A percentile compares a stretch with the other conserved stretches of the same genome.
Evolutionary conservation across 1,284 basidiomycete species (phyloP).

Genomic region (Caloboletus inedulis): DNA sequence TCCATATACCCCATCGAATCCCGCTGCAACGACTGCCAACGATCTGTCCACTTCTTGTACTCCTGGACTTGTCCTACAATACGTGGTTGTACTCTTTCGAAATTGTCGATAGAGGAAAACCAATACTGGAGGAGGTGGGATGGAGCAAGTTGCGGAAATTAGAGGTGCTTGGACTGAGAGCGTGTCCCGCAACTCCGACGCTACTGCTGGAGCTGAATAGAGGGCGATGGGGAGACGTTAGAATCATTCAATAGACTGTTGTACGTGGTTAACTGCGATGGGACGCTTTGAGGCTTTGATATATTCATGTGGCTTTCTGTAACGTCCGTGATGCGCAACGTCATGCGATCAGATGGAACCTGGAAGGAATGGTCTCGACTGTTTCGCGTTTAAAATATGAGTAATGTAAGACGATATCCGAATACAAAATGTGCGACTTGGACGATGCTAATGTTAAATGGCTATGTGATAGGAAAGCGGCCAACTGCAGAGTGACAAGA

Average conservation of each 20-base stretch:
- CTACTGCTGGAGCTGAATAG: constrained; percentile 49
- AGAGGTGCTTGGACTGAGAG: constrained; percentile 51
- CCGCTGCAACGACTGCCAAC: constrained; percentile 54
- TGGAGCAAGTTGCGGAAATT: constrained; percentile 55
- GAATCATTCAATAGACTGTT: constrained; percentile 40
- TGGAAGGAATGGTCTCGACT: not conserved
- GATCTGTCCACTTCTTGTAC: constrained; percentile 58
- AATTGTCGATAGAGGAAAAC: constrained; percentile 17
- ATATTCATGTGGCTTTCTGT: not conserved
- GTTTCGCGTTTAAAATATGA: constrained; percentile 10
- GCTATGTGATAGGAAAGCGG: constrained; percentile 10
- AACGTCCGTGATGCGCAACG: not conserved
- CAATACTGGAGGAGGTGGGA: constrained; percentile 47
- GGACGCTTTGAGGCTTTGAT: not conserved
- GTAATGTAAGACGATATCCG: constrained; percentile 25
- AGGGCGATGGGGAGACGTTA: constrained; percentile 61
- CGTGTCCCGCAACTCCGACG: constrained; percentile 42
- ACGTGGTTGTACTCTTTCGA: constrained; percentile 45
- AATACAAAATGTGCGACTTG: constrained; percentile 16
- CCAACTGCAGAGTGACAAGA: constrained; percentile 3
- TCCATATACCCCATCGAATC: constrained; percentile 43
- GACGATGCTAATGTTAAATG: constrained; percentile 19
- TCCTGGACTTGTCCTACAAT: constrained; percentile 68
- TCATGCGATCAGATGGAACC: not conserved
- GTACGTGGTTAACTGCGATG: not conserved